These are phyloP conservation scores for Rubus idaeus DNA, from an alignment of 306 rosid genomes.

Conservation along the genomic window DNA sequence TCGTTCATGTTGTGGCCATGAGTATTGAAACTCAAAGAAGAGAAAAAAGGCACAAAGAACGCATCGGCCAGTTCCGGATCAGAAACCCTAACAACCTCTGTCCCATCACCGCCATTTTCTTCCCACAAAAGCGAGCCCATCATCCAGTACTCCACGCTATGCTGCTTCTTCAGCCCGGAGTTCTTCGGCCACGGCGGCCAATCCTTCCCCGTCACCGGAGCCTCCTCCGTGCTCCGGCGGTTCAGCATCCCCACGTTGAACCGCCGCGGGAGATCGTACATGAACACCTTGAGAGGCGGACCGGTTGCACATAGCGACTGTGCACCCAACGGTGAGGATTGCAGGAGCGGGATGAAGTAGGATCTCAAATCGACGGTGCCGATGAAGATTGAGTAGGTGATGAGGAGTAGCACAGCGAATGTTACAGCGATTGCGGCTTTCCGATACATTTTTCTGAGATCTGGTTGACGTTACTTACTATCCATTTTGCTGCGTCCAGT, in stretches of 20 bases:
- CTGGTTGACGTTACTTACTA: constrained; percentile 9
- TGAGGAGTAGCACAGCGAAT: constrained; percentile 46
- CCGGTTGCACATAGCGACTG: constrained; percentile 35
- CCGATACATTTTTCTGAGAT: constrained; percentile 44
- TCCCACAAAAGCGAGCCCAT: constrained; percentile 79
- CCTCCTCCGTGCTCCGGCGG: constrained; percentile 44
- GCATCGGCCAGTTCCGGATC: constrained; percentile 86
- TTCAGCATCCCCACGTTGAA: constrained; percentile 79
- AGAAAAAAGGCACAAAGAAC: constrained; percentile 88
- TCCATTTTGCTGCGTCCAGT: not conserved
- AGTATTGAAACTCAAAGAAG: constrained; percentile 87
- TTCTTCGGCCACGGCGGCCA: constrained; percentile 84
- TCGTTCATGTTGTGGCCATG: constrained; percentile 90
- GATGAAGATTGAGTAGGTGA: constrained; percentile 62
- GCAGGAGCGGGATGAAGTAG: constrained; percentile 55
- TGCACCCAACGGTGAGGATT: constrained; percentile 30
- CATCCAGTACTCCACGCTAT: constrained; percentile 97
- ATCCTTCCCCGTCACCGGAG: constrained; percentile 51
- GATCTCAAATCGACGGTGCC: constrained; percentile 66
- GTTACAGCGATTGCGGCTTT: constrained; percentile 48
- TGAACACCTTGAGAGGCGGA: constrained; percentile 61
- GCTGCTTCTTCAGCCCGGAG: constrained; percentile 84
- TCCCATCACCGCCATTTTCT: constrained; percentile 26
- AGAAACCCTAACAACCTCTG: constrained; percentile 73
- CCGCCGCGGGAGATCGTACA: constrained; percentile 96